Evolutionary conservation across 1,284 basidiomycete genomes (phyloP).

Genomic region (Athelia psychrophila): DNA sequence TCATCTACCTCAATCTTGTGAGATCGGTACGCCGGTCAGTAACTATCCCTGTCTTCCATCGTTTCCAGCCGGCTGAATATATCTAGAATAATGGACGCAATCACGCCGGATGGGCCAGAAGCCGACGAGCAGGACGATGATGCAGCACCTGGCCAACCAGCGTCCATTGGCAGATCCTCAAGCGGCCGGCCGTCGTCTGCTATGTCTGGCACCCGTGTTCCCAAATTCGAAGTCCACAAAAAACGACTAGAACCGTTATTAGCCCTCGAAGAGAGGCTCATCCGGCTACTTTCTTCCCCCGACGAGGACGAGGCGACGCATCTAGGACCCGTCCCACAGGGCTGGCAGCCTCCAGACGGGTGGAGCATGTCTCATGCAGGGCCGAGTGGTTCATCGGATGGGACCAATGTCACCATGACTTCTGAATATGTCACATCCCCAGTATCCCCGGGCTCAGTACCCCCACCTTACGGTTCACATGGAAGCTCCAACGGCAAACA

Average conservation of each 20-base stretch:
- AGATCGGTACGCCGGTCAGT: conserved; percentile 70
- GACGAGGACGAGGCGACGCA: conserved; percentile 60
- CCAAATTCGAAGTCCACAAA: conserved; percentile 61
- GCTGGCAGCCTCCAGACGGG: conserved; percentile 17
- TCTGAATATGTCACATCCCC: neutral
- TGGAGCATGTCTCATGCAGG: conserved; percentile 30
- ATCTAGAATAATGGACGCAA: conserved; percentile 71
- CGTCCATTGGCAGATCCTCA: conserved; percentile 47
- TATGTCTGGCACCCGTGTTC: conserved; percentile 43
- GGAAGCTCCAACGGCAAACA: conserved; percentile 30
- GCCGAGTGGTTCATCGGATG: neutral
- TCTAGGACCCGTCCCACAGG: conserved; percentile 24
- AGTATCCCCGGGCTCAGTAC: conserved; percentile 33
- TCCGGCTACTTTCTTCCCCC: conserved; percentile 56
- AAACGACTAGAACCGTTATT: conserved; percentile 59
- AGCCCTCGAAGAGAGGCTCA: conserved; percentile 66
- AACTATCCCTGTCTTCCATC: conserved; percentile 1
- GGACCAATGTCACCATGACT: conserved; percentile 46
- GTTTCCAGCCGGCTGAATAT: neutral
- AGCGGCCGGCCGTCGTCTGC: conserved; percentile 43
- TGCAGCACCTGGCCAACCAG: conserved; percentile 41
- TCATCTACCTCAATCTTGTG: conserved; percentile 82
- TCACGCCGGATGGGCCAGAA: conserved; percentile 57
- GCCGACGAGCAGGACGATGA: conserved; percentile 52
- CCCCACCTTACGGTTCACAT: conserved; percentile 16